Evolutionary conservation across 1,139 yeast species (phyloP).

Genomic region (Candida anutae): DNA sequence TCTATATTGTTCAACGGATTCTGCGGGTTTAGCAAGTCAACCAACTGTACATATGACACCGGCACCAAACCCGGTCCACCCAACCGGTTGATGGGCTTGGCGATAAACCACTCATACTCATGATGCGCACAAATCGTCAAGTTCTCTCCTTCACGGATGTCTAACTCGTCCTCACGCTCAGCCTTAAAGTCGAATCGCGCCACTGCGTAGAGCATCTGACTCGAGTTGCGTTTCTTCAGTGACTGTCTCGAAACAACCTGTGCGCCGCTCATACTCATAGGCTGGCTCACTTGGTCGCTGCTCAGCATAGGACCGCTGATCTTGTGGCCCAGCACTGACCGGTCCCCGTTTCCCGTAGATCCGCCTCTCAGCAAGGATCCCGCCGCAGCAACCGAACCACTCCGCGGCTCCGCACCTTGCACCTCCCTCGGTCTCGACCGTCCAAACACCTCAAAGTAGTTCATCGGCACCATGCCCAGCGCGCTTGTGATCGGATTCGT

Average conservation of each 20-base stretch:
- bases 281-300: conserved; percentile 1
- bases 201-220: conserved; percentile 38
- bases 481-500: conserved; percentile 73
- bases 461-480: conserved; percentile 82
- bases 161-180: conserved; percentile 83
- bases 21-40: conserved; percentile 52
- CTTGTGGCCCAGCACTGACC: conserved; percentile 6
- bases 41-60: conserved; percentile 77
- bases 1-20: conserved; percentile 1
- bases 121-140: conserved; percentile 93
- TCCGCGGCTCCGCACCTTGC: not conserved
- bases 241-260: conserved; percentile 2
- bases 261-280: conserved; percentile 1
- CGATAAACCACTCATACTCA: conserved; percentile 95
- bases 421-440: conserved; percentile 38
- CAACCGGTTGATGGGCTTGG: conserved; percentile 87
- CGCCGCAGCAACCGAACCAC: conserved; percentile 3
- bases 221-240: conserved; percentile 11
- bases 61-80: conserved; percentile 98
- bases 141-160: conserved; percentile 79
- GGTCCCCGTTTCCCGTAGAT: conserved; percentile 1
- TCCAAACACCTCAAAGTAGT: conserved; percentile 74
- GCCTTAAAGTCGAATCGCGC: conserved; percentile 77
- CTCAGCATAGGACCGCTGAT: conserved; percentile 3
- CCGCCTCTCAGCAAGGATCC: no score